These are phyloP conservation scores for Lentinula boryana DNA, from an alignment of 768 basidiomycete species.

Conservation along the genomic window DNA sequence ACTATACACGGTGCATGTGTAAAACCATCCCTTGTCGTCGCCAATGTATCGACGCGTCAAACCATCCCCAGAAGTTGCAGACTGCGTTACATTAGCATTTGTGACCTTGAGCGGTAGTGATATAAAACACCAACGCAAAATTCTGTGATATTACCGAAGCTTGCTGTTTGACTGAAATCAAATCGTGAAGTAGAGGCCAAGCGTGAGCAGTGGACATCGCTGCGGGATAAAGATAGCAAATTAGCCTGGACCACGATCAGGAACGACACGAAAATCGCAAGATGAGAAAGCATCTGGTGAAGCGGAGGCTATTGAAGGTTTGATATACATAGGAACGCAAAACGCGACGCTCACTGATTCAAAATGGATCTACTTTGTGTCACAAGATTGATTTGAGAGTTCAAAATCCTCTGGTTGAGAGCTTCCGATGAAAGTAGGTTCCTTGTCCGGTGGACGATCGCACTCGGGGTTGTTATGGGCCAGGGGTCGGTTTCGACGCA, in stretches of 20 bases:
- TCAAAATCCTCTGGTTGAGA: background rate
- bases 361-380: background rate
- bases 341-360: background rate
- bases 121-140: constrained; percentile 35
- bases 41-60: constrained; percentile 37
- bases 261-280: background rate
- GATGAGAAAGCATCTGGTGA: background rate
- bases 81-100: background rate
- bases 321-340: background rate
- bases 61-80: constrained; percentile 23
- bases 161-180: constrained; percentile 13
- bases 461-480: background rate
- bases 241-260: background rate
- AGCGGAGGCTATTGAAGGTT: background rate
- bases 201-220: background rate
- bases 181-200: constrained; percentile 8
- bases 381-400: too few species aligned
- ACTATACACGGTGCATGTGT: constrained; percentile 20
- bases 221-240: background rate
- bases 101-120: background rate
- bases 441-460: background rate
- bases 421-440: background rate
- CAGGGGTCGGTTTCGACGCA: background rate
- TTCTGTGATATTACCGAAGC: constrained; percentile 27
- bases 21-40: constrained; percentile 49